Evolutionary conservation across 1,139 yeast genomes (phyloP).

Genomic region (Pichia sp.): DNA sequence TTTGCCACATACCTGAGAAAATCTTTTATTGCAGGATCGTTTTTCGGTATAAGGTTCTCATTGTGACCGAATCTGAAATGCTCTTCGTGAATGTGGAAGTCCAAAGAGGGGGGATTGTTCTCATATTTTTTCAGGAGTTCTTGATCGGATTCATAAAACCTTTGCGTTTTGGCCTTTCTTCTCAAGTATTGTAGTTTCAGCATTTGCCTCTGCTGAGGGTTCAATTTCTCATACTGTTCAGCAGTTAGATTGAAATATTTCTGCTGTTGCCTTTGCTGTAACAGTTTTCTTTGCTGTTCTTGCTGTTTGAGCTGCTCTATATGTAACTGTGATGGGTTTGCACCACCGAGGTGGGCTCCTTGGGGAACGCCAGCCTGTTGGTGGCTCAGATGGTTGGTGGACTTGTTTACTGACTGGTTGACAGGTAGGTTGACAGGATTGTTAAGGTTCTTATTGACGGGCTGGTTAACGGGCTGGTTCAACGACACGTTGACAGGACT

Average conservation of each 20-base stretch:
- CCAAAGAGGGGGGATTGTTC: constrained; percentile 75
- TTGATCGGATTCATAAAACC: constrained; percentile 67
- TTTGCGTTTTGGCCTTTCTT: constrained; percentile 45
- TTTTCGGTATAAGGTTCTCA: constrained; percentile 78
- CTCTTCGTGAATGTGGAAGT: constrained; percentile 84
- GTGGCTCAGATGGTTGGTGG: not conserved
- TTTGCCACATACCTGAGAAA: constrained; percentile 75
- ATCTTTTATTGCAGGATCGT: constrained; percentile 72
- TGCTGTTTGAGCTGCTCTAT: constrained; percentile 14
- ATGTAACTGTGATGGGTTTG: not conserved
- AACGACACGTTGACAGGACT: constrained; percentile 3
- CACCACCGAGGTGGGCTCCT: constrained; percentile 6
- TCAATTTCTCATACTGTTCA: constrained; percentile 34
- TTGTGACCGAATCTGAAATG: constrained; percentile 78
- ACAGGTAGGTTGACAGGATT: constrained; percentile 8
- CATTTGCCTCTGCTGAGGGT: constrained; percentile 41
- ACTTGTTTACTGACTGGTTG: constrained; percentile 2
- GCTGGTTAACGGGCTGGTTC: constrained; percentile 9
- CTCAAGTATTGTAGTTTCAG: constrained; percentile 44
- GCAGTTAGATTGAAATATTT: constrained; percentile 35
- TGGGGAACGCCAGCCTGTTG: not conserved
- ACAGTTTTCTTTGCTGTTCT: constrained; percentile 19
- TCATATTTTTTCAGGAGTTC: constrained; percentile 76
- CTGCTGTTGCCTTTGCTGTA: constrained; percentile 25
- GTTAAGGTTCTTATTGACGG: not conserved